Base-by-base conservation (phyloP, 2,329 filamentous ascomycete species). In the Aureobasidium sp. region DNA sequence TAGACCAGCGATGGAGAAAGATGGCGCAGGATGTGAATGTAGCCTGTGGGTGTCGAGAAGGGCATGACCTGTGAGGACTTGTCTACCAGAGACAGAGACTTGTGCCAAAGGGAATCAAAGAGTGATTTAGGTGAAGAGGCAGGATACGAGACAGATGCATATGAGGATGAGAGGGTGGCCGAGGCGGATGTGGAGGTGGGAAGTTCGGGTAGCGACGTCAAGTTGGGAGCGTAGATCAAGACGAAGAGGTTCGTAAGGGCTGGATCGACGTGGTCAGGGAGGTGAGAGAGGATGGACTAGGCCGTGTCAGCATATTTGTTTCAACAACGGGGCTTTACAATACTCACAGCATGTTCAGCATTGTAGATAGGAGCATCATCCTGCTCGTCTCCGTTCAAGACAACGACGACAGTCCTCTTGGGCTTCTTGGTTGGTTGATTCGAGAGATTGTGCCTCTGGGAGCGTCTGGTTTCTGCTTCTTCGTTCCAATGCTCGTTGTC, bases 401-500 rank as follows among this genome's bases (percentile, higher is more conserved):
- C 91, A 72, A 98, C 88, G 10, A 91, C 94, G n/a, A 98, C 93
- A 0, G 90, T 94, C 83, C 91, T 96, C 73, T 79, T 78, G 65
- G 75, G 75, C 64, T 69, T 69, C 20, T 71, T 71, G 60, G 68
- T 67, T 8, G 23, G 64, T 69, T 64, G 68, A 53, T 69, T 76
- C 80, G 78, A 73, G 15, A 74, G 69, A n/a, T 75, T 72, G 68
- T 77, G 75, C 47, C 74, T 76, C 66, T 75, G 78, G 61, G 77
- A 79, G 65, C 79, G 80, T 71, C 91, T 89, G 56, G 91, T 87
- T 72, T 93, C 91, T 27, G 91, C 93, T 80, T 98, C 95, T 78
- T 98, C 94, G 18, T 92, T 94, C 95, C 95, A 98, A 61, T 93
- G 90, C 76, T 93, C 92, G 79, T 96, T 93, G 77, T 98, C 95